Conservation (phyloP, 805 yeast genomes). For the Kluyveromyces lactis region DNA sequence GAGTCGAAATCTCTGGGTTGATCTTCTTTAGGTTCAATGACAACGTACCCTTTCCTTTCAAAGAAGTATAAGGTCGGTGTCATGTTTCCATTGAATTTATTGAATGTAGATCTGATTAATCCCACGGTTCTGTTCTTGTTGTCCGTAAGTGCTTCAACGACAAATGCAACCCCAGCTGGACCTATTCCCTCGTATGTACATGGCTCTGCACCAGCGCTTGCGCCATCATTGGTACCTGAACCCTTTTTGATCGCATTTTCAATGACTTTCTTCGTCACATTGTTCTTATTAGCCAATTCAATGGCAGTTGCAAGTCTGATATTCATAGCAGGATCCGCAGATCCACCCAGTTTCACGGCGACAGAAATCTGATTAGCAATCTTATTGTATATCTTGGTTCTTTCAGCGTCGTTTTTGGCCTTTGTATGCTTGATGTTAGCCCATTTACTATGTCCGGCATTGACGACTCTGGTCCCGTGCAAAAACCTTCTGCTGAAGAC, state of each 20-base stretch:
- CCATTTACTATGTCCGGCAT: conserved; percentile 88
- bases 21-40: conserved; percentile 36
- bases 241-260: conserved; percentile 86
- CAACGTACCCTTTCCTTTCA: conserved; percentile 66
- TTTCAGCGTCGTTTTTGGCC: conserved; percentile 82
- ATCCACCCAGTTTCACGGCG: conserved; percentile 57
- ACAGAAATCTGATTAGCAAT: conserved; percentile 66
- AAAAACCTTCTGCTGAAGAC: background rate
- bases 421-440: conserved; percentile 89
- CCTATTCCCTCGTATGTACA: conserved; percentile 84
- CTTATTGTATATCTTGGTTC: conserved; percentile 59
- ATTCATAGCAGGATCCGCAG: conserved; percentile 51
- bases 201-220: conserved; percentile 40
- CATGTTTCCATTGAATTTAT: conserved; percentile 58
- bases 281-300: conserved; percentile 66
- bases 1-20: conserved; percentile 42
- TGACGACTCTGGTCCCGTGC: background rate
- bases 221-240: conserved; percentile 45
- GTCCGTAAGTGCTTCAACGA: conserved; percentile 83
- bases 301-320: conserved; percentile 58
- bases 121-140: conserved; percentile 78
- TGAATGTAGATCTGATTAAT: conserved; percentile 63
- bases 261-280: conserved; percentile 75
- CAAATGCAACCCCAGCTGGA: conserved; percentile 83
- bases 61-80: conserved; percentile 76